A percentile compares a stretch with the other conserved stretches of the same genome.
These are phyloP conservation scores for Hemileccinum rubropunctum DNA, from an alignment of 768 basidiomycete genomes.

Conservation along the genomic window DNA sequence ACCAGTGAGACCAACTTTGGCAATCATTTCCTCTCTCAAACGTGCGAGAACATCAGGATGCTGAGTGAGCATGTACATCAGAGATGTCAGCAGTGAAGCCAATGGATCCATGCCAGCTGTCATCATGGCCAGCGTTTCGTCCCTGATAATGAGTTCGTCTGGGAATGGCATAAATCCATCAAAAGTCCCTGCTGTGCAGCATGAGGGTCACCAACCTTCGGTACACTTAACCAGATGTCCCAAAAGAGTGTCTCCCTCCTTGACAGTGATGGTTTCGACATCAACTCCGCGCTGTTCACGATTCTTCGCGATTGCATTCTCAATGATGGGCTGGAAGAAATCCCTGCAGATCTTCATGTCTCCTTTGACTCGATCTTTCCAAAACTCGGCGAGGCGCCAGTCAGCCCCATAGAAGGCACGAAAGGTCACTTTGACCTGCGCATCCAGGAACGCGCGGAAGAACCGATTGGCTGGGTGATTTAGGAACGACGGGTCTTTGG, in stretches of 20 bases:
- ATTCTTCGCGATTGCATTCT: too few species aligned
- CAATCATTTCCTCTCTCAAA: slow-evolving; percentile 55
- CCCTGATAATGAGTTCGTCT: slow-evolving; percentile 25
- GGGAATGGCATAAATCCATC: neutral
- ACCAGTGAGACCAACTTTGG: slow-evolving; percentile 45
- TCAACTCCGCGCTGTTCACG: too few species aligned
- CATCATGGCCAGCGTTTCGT: slow-evolving; percentile 29
- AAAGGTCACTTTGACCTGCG: slow-evolving; percentile 31
- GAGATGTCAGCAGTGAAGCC: slow-evolving; percentile 25
- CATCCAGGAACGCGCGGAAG: slow-evolving; percentile 37
- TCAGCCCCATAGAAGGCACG: slow-evolving; percentile 37
- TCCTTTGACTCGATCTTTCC: too few species aligned
- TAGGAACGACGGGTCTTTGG: slow-evolving; percentile 19
- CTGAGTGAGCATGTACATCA: slow-evolving; percentile 19
- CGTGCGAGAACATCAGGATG: slow-evolving; percentile 46
- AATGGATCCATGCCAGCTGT: slow-evolving; percentile 44
- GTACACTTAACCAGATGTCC: too few species aligned
- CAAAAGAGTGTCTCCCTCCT: too few species aligned
- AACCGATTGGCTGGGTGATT: slow-evolving; percentile 36
- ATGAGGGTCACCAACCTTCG: too few species aligned
- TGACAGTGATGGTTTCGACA: too few species aligned
- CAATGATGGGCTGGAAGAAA: too few species aligned
- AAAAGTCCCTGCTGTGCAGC: too few species aligned
- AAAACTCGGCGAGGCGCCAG: slow-evolving; percentile 36
- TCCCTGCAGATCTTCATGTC: too few species aligned